Evolutionary conservation across 371 early-diverging fungal genomes (phyloP), one percentile per base, ranked within the genome.

Genomic region (Lichtheimia hyalospora): DNA sequence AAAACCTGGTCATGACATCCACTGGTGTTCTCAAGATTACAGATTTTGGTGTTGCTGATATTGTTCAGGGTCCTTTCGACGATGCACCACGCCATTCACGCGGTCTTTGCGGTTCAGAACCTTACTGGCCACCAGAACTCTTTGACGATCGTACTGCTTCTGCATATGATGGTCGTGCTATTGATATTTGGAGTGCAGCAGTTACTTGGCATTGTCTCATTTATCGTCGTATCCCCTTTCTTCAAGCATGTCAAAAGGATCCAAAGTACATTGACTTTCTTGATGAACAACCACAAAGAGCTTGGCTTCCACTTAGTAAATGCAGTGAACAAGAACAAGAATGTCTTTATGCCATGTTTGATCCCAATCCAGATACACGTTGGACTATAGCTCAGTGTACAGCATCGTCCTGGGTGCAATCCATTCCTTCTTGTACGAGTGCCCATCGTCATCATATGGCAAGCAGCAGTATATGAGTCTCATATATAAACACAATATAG

Each of bases 11-110:
- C 50, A 60, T 91, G 60, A 86, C 84, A 52, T 62, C 73, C 7
- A 54, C 66, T 13, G 86, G 84, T 25, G 70, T 79, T 2, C 70
- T 87, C 63, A 89, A 88, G 70, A 75, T 88, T 27, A 84, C 85
- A 5, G 89, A 89, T 58, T 89, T 89, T 64, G 89, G 89, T 16
- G 87, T 85, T 0, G 85, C 87, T 21, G 88, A 89, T 71, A 76
- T 84, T 15, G 73, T 84, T 7, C 69, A 69, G 51, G 61, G 64
- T 0, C 61, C 54, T 21, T 72, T 66, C 43, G 64, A 66, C 14
- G 54, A 59, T 10, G 49, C 57, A 15, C 48, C 57, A 28, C 53
- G 69, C 20, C 41, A 39, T 5, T 66, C 54, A 3, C 60, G 60
- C 20, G 69, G 69, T 14, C 54, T 58, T 21, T 69, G 69, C 51